Evolutionary conservation across 805 yeast species (phyloP).

Genomic region (Zygoascus ofunaensis): DNA sequence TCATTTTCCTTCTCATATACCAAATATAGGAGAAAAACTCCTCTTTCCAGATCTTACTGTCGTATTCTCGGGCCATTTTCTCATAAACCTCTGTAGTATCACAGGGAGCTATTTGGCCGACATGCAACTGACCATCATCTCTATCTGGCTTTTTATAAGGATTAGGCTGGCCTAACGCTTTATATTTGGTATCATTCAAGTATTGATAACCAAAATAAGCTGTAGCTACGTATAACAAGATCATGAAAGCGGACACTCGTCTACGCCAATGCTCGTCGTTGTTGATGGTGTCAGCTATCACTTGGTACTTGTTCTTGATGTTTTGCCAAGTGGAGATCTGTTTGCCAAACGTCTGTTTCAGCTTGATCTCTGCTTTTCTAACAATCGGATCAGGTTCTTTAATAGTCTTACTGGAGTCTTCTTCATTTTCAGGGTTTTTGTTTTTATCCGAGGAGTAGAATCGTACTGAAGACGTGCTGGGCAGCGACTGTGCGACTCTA

Average conservation of each 20-base stretch:
- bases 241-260: slow-evolving; percentile 8
- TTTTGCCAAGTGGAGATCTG: not conserved
- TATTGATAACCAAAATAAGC: slow-evolving; percentile 22
- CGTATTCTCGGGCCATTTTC: slow-evolving; percentile 69
- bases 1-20: slow-evolving; percentile 64
- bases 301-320: not conserved
- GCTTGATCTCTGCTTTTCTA: not conserved
- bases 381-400: slow-evolving; percentile 3
- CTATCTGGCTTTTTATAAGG: slow-evolving; percentile 22
- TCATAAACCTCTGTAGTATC: slow-evolving; percentile 69
- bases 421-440: no score
- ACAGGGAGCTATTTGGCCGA: slow-evolving; percentile 36
- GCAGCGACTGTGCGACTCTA: no score
- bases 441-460: no score
- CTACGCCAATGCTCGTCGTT: not conserved
- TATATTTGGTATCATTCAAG: slow-evolving; percentile 27
- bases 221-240: slow-evolving; percentile 17
- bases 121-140: slow-evolving; percentile 6
- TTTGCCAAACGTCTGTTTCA: not conserved
- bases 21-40: slow-evolving; percentile 42
- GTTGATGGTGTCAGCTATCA: not conserved
- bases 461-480: no score
- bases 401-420: not conserved
- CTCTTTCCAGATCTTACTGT: slow-evolving; percentile 66
- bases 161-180: slow-evolving; percentile 27